Evolutionary conservation across 202 grass and related monocot species (phyloP), one percentile per base, ranked within the genome.

Genomic region (Carex sylvatica): DNA sequence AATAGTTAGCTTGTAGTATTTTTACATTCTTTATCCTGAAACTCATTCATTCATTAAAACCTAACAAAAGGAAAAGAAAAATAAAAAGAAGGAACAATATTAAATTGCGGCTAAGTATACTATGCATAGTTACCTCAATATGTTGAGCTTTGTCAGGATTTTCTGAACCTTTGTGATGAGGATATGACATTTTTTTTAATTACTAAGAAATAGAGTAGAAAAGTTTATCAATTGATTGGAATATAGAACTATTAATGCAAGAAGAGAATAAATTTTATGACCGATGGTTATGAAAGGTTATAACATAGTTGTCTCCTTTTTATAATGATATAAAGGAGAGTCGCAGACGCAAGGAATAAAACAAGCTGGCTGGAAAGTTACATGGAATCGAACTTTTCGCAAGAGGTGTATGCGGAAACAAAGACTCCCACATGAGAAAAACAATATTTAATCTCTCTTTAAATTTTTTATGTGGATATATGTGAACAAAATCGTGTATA

Each of bases 111-210:
- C 2, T 65, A 6, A 65, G 33, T 65, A 65, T 51, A n/a, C 38
- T 24, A 72, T 47, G 10, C 46, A 47, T 52, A 26, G 1, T 56
- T 58, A 77, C 73, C 52, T 58, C 3, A 76, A 58, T 59, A 20
- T n/a, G 1, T 28, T 1, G 13, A 33, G 26, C 12, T 13, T n/a
- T 12, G 11, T 7, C 3, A 35, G 52, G 0, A 35, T 22, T 35
- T 58, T 77, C 73, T 77, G 73, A 58, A 36, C 73, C 73, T 35
- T 58, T 77, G 73, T 77, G 36, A 30, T 77, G 73, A 59, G 73
- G 73, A 58, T 11, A 26, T 74, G 26, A 1, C 73, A 77, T 77
- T 77, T n/a, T 75, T 11, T 76, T 35, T 54, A 54, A 56, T 24
- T 76, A 33, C 49, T n/a, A 33, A 8, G 15, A 10, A 2, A 7